Base-by-base conservation (phyloP, 208 protist genomes). In the Leptomonas seymouri region DNA sequence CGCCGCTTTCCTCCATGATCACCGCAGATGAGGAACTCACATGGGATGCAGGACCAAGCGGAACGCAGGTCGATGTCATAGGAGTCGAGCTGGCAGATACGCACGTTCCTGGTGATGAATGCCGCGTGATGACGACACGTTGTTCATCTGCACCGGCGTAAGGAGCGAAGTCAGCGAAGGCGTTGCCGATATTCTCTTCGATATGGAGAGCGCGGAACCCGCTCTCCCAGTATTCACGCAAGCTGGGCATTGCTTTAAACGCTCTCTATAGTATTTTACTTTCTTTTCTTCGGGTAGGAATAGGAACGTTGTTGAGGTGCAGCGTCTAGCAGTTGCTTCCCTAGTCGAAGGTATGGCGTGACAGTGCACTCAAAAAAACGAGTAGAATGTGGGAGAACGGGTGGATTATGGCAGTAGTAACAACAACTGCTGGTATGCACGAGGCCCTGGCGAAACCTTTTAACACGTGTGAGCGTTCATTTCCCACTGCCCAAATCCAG, bases 111-210 rank as follows among this genome's bases (percentile, higher is more conserved):
- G 57, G 61, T 31, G 56, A 62, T n/a, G 83, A 58, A 21, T 82
- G 81, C n/a, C 81, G 78, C 14, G 70, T 73, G 54, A 93, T 28
- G 41, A 84, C 72, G 15, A 89, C 28, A 31, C 83, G 84, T 61
- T 87, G 84, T 51, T 90, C 81, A 34, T 95, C 90, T 6, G 90
- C 90, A 7, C 84, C 85, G 12, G 84, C 90, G 71, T 93, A 95
- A 6, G 90, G 90, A 3, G 90, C 83, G 63, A 95, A 93, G 72
- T 93, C 85, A 31, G 61, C 67, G 55, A 95, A 93, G 27, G 69
- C 76, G 61, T 69, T 74, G 54, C 74, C 75, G 50, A 91, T 89
- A 65, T 88, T 78, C 20, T 93, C 90, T 48, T 95, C 90, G 28
- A 91, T 88, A 65, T 87, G 73, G 23, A 74, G 79, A 0, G 68